Conservation (phyloP, 345 rosid genomes). For the Laguncularia racemosa region DNA sequence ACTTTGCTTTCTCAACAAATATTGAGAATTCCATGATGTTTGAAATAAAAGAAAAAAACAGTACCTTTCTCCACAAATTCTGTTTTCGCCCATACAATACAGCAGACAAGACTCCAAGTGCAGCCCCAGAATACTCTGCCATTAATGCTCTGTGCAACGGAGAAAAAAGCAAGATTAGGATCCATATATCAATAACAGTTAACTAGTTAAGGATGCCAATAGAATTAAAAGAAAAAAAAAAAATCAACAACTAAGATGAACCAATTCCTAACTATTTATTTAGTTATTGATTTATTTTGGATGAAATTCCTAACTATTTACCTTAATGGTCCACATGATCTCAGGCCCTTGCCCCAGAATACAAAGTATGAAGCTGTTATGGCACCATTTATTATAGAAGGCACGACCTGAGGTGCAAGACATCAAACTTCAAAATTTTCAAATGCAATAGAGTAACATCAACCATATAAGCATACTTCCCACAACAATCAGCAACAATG, state of each 20-base stretch:
- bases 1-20: too few relatives aligned
- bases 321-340: slow-evolving; percentile 94
- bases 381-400: slow-evolving; percentile 84
- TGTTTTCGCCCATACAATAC: slow-evolving; percentile 72
- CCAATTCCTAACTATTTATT: slow-evolving; percentile 19
- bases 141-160: slow-evolving; percentile 52
- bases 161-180: slow-evolving; percentile 8
- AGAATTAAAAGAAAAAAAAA: not conserved
- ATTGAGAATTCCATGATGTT: too few relatives aligned
- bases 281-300: too few relatives aligned
- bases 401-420: slow-evolving; percentile 62
- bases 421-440: slow-evolving; percentile 1
- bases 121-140: slow-evolving; percentile 97
- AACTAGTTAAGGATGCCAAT: not conserved
- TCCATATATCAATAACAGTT: not conserved
- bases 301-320: slow-evolving; percentile 20
- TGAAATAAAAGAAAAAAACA: slow-evolving; percentile 7
- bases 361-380: slow-evolving; percentile 89
- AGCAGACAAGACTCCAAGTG: slow-evolving; percentile 94
- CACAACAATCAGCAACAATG: not conserved
- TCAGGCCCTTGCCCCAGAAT: slow-evolving; percentile 92
- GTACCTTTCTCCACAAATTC: slow-evolving; percentile 85
- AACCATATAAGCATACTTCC: not conserved
- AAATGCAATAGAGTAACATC: not conserved
- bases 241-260: not conserved